Evolutionary conservation across 2,329 filamentous ascomycete genomes (phyloP), one percentile per base, ranked within the genome.

Genomic region (Phialophora tarda): DNA sequence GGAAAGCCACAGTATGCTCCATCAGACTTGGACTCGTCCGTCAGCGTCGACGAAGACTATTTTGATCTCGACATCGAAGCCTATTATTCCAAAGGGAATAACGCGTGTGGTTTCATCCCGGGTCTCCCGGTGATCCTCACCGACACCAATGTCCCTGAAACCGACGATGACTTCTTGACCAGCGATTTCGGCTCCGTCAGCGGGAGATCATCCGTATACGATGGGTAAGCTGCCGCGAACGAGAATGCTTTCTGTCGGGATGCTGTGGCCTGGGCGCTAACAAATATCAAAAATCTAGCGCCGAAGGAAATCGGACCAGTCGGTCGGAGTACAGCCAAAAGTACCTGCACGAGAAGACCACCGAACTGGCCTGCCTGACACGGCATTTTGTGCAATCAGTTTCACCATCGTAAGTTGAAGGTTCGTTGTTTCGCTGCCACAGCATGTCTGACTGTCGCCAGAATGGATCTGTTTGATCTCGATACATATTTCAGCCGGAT

Each of bases 391-490:
- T 75, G 2, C 77, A 79, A 23, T 62, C 70, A 0, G 66, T 80
- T 28, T 77, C 75, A 12, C 73, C 77, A 34, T 80, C 66, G 66
- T 68, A 24, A 68, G 66, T 63, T 11, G 10, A 21, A 17, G 14
- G 26, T 8, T 8, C 28, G 30, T 17, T 21, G 11, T 51, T 14
- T 32, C 48, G 8, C 21, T 8, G 30, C 54, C 23, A 24, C 14
- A 3, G n/a, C 38, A 21, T 23, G 30, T 34, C 62, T 64, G 62
- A 67, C 47, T n/a, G 26, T 10, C 5, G 21, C 7, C 30, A 68
- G 78, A 74, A 69, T 79, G 59, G 78, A 80, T 61, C 69, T 79
- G 81, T 79, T 78, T 2, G 78, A 80, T 55, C 72, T 75, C 3
- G 72, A 69, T n/a, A 79, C 74, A 12, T 80, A 79, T 64, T 80